Percentiles rank a stretch among this genome's conserved stretches.
These are phyloP conservation scores for Tolypocladium pustulatum DNA, from an alignment of 2,329 filamentous ascomycete species.

Conservation along the genomic window DNA sequence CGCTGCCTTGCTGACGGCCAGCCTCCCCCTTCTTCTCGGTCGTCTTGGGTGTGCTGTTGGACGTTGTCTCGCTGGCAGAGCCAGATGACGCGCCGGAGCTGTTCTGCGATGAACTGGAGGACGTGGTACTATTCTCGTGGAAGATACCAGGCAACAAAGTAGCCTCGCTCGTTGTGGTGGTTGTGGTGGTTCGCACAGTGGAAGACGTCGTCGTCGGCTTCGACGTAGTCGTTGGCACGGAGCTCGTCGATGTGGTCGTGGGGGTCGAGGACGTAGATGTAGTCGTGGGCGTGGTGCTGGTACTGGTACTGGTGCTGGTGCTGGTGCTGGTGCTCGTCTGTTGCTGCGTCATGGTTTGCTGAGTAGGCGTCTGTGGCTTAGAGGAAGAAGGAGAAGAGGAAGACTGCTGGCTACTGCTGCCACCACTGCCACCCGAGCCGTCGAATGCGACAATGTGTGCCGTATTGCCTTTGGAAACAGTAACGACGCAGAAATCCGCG, in stretches of 20 bases:
- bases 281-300: background rate
- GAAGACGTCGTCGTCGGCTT: background rate
- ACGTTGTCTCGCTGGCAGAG: slow-evolving; percentile 13
- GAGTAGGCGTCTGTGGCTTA: background rate
- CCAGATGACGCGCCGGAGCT: slow-evolving; percentile 1
- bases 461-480: slow-evolving; percentile 53
- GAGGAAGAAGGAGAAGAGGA: background rate
- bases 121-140: slow-evolving; percentile 36
- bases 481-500: slow-evolving; percentile 66
- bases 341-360: background rate
- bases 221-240: background rate
- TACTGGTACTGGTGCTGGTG: too few species aligned
- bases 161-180: slow-evolving; percentile 7
- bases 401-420: slow-evolving; percentile 8
- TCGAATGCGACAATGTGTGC: slow-evolving; percentile 58
- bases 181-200: slow-evolving; percentile 4
- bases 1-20: slow-evolving; percentile 35
- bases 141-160: slow-evolving; percentile 38
- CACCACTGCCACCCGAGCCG: slow-evolving; percentile 24
- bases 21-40: slow-evolving; percentile 32
- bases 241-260: background rate
- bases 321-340: background rate
- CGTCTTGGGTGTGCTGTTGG: slow-evolving; percentile 20
- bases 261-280: background rate
- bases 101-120: slow-evolving; percentile 5